Evolutionary conservation across 495 filamentous ascomycete species (phyloP).

Genomic region (Aspergillus steynii): DNA sequence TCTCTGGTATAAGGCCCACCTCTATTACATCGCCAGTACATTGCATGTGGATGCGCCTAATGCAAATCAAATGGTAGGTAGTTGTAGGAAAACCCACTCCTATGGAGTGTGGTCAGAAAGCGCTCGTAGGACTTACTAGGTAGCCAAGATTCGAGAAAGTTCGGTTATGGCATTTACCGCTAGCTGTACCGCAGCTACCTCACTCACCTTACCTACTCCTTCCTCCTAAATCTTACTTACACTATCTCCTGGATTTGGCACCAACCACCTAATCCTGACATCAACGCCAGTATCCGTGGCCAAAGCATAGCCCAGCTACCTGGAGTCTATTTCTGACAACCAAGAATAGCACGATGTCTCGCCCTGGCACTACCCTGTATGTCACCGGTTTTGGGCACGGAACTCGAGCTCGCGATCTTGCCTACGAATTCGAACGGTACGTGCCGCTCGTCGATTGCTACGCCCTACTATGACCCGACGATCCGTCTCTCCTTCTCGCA

Average conservation of each 20-base stretch:
- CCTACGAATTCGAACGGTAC: constrained; percentile 99
- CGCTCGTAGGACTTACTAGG: no score
- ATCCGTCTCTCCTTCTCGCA: constrained; percentile 22
- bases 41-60: no score
- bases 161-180: neutral
- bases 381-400: constrained; percentile 98
- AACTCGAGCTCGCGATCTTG: constrained; percentile 98
- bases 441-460: constrained; percentile 61
- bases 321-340: neutral
- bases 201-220: neutral
- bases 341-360: constrained; percentile 65
- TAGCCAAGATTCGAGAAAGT: neutral
- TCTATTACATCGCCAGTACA: no score
- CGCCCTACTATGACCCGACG: constrained; percentile 34
- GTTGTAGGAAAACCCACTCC: neutral
- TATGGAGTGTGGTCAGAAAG: neutral
- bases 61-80: no score
- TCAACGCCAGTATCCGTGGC: neutral
- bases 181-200: neutral
- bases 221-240: neutral
- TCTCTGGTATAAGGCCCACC: no score
- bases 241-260: neutral
- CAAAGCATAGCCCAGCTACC: neutral
- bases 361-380: constrained; percentile 91
- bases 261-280: neutral